A percentile compares a stretch with the other conserved stretches of the same genome.
Conservation (phyloP, 306 rosid genomes). For the Medicago arabica region DNA sequence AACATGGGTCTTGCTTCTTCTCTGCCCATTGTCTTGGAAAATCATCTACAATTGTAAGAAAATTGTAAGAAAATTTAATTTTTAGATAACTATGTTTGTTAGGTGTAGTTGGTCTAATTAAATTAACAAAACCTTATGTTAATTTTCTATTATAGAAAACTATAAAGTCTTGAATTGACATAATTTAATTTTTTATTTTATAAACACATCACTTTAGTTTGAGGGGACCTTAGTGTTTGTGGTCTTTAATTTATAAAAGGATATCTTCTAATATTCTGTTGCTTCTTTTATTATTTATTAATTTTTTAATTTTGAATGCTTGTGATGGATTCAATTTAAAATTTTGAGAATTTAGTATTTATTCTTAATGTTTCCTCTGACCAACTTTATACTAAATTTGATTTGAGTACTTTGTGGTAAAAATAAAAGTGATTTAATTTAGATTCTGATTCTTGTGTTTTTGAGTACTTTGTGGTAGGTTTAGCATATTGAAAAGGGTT, state of each 20-base stretch:
- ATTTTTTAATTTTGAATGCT: not conserved
- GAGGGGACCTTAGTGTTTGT: slow-evolving; percentile 48
- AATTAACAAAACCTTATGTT: not conserved
- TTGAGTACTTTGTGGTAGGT: slow-evolving; percentile 49
- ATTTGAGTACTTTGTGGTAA: slow-evolving; percentile 36
- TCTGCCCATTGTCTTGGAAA: slow-evolving; percentile 51
- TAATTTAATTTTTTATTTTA: slow-evolving; percentile 25
- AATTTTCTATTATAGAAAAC: slow-evolving; percentile 35
- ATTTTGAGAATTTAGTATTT: slow-evolving; percentile 43
- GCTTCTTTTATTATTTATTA: not conserved
- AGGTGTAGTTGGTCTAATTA: slow-evolving; percentile 22
- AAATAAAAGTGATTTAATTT: slow-evolving; percentile 17
- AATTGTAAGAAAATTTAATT: not conserved
- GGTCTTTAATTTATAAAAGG: slow-evolving; percentile 23
- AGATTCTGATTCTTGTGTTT: slow-evolving; percentile 48
- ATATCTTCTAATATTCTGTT: slow-evolving; percentile 36
- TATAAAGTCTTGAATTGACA: slow-evolving; percentile 43
- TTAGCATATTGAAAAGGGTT: slow-evolving; percentile 43
- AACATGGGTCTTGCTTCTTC: slow-evolving; percentile 34
- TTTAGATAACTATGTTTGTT: not conserved
- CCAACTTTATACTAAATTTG: slow-evolving; percentile 37
- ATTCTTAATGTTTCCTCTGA: slow-evolving; percentile 48
- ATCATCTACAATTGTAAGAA: slow-evolving; percentile 37
- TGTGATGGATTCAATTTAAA: slow-evolving; percentile 41
- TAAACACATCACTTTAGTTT: slow-evolving; percentile 38